phyloP scores from a whole-genome alignment of 768 basidiomycete genomes.

The Megacollybia marginata region DNA sequence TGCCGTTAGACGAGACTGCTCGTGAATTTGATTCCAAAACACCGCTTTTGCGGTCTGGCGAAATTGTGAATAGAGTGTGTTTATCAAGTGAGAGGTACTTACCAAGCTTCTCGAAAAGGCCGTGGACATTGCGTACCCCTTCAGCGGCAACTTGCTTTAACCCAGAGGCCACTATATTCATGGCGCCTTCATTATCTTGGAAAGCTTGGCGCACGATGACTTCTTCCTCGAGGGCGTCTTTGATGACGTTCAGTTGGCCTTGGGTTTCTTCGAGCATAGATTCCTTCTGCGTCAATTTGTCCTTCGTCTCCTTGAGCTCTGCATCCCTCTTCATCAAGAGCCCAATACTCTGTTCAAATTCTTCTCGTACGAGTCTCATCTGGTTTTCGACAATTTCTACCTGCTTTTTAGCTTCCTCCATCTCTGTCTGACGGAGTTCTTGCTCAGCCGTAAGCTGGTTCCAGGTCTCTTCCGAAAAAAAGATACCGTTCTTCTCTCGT shows the following conservation, averaged over 20 bases:
- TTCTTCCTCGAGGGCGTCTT: constrained; percentile 70
- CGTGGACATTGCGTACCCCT: constrained; percentile 59
- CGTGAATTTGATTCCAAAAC: constrained; percentile 59
- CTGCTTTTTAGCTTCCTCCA: constrained; percentile 77
- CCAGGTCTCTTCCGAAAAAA: constrained; percentile 89
- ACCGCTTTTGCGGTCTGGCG: constrained; percentile 64
- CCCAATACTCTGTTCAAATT: constrained; percentile 86
- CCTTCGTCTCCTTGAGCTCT: constrained; percentile 61
- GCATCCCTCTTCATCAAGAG: constrained; percentile 68
- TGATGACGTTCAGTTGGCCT: constrained; percentile 50
- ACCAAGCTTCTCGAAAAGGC: constrained; percentile 83
- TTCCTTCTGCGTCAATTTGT: constrained; percentile 45
- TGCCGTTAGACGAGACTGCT: constrained; percentile 56
- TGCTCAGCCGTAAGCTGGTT: constrained; percentile 72
- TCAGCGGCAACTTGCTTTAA: constrained; percentile 63
- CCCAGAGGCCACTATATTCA: constrained; percentile 68
- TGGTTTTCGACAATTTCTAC: constrained; percentile 81
- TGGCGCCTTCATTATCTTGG: constrained; percentile 59
- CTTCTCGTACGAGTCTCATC: constrained; percentile 71
- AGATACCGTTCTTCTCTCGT: constrained; percentile 94
- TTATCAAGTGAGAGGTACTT: constrained; percentile 14
- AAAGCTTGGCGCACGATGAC: constrained; percentile 69
- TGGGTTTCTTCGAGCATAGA: constrained; percentile 45
- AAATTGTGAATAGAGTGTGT: constrained; percentile 5
- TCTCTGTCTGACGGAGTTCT: constrained; percentile 67